Percentiles rank a stretch among this genome's conserved stretches.
phyloP scores from a whole-genome alignment of 1,284 basidiomycete genomes.

The Cerioporus squamosus region DNA sequence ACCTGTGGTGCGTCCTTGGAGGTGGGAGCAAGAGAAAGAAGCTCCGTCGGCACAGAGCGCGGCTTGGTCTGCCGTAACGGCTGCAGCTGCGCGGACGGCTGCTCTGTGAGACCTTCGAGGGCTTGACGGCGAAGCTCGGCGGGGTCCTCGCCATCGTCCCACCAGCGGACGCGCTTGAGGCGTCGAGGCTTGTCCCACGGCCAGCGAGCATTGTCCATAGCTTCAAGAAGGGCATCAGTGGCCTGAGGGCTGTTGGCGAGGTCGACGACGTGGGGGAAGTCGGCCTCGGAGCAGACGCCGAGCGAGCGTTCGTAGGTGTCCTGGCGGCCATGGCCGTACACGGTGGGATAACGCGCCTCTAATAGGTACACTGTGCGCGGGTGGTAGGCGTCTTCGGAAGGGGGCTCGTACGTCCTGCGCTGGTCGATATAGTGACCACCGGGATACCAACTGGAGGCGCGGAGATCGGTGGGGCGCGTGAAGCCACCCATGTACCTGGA shows the following conservation, averaged over 20 bases:
- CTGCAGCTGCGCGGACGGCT: neutral
- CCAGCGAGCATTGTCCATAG: constrained; percentile 48
- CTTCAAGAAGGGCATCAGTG: constrained; percentile 21
- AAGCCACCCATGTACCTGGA: constrained; percentile 43
- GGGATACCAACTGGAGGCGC: constrained; percentile 40
- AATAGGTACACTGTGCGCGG: constrained; percentile 46
- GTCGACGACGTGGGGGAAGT: constrained; percentile 36
- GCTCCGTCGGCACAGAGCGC: constrained; percentile 5
- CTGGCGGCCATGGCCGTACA: constrained; percentile 36
- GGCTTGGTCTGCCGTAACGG: neutral
- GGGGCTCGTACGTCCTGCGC: constrained; percentile 38
- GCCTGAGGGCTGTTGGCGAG: constrained; percentile 35
- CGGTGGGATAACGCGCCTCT: constrained; percentile 40
- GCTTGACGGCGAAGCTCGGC: constrained; percentile 12
- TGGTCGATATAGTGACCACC: constrained; percentile 39
- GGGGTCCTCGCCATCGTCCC: constrained; percentile 25
- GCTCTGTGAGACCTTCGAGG: neutral
- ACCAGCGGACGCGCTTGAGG: constrained; percentile 30
- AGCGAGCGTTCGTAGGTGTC: constrained; percentile 40
- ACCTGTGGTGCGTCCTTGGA: constrained; percentile 9
- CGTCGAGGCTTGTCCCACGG: constrained; percentile 31
- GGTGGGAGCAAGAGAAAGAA: constrained; percentile 3
- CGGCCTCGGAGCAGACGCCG: constrained; percentile 41
- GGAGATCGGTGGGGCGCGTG: constrained; percentile 45
- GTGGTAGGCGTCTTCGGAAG: constrained; percentile 39